Evolutionary conservation across 257 asterid species (phyloP), one percentile per base, ranked within the genome.

Genomic region (Penstemon newberryi): DNA sequence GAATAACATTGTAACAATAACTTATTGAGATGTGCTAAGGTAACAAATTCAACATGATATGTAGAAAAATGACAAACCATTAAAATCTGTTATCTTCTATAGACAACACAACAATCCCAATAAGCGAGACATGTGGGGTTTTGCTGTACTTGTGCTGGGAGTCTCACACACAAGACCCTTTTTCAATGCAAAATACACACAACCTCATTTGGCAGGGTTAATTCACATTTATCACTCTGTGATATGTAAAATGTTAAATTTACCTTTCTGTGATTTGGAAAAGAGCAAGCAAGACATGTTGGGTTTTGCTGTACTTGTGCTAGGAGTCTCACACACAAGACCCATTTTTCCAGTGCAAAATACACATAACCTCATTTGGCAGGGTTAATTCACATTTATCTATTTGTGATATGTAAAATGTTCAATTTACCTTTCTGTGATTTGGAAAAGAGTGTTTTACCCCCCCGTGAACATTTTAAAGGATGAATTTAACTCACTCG

Each of bases 1-100:
- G 9, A 75, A 51, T 43, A 61, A 58, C 37, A 66, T 58, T 42
- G 56, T 61, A 65, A 68, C 8, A 66, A 63, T 66, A 70, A 61
- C 66, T 50, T 52, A 54, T 70, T 38, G 47, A 67, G 52, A 60
- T 50, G 66, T 44, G 56, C 53, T 46, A 37, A 64, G 4, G 33
- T 51, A 39, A 19, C 66, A 62, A 60, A 19, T 55, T 64, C 61
- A 50, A 15, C 33, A 56, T 56, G 66, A 69, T 59, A 65, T 65
- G 56, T 10, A 13, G 39, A 56, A 36, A 71, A 64, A 52, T 33
- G 12, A 41, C 6, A 37, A 60, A 37, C 43, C 7, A 6, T 50
- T 46, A 37, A 46, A 62, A 11, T 38, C 37, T 36, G 7, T 39
- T 11, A 54, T 39, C 40, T 66, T 40, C 33, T 25, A 39, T 46